phyloP scores from a whole-genome alignment of 2,329 filamentous ascomycete species.

The Cladosporium colombiae region DNA sequence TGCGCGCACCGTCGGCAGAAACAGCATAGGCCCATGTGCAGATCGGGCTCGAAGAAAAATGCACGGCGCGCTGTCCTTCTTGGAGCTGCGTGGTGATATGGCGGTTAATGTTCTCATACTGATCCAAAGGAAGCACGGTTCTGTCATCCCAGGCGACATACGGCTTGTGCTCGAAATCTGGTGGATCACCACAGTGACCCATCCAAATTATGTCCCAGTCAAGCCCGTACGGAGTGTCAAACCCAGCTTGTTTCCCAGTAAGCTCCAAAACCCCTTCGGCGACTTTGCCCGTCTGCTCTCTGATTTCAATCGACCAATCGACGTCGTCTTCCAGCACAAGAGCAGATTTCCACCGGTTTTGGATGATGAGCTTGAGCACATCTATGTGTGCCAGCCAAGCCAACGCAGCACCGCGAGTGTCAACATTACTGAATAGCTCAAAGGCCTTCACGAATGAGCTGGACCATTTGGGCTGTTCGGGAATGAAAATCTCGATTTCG shows the following conservation, averaged over 20 bases:
- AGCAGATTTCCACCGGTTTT: slow-evolving; percentile 30
- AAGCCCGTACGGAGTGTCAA: background rate
- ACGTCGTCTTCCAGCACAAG: slow-evolving; percentile 42
- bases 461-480: background rate
- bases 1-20: slow-evolving; percentile 35
- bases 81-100: slow-evolving; percentile 24
- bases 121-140: background rate
- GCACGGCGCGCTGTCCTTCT: slow-evolving; percentile 32
- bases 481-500: background rate
- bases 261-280: slow-evolving; percentile 37
- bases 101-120: background rate
- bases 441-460: background rate
- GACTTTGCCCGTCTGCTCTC: slow-evolving; percentile 35
- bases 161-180: background rate
- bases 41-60: slow-evolving; percentile 30
- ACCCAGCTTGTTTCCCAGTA: slow-evolving; percentile 2
- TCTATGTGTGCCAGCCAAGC: slow-evolving; percentile 39
- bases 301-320: slow-evolving; percentile 41
- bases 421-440: slow-evolving; percentile 7
- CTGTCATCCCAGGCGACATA: background rate
- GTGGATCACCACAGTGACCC: background rate
- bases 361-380: slow-evolving; percentile 35
- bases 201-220: background rate
- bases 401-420: slow-evolving; percentile 25
- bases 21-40: slow-evolving; percentile 39